Evolutionary conservation across 371 early-diverging fungal genomes (phyloP).

Genomic region (Mortierella sp.): DNA sequence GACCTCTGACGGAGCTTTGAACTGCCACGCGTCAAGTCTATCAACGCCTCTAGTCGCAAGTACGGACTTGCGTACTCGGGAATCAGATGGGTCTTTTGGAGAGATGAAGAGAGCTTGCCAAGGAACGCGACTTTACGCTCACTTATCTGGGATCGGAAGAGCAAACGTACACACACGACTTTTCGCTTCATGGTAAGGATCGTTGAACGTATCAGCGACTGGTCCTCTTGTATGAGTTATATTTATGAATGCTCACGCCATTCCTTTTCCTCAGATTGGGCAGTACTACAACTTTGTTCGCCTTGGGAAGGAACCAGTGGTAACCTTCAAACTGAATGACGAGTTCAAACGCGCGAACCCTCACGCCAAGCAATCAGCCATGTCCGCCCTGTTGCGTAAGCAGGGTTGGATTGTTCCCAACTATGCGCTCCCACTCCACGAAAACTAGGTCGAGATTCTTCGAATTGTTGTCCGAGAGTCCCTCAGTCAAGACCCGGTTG

Average conservation of each 20-base stretch:
- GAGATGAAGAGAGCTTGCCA: conserved; percentile 64
- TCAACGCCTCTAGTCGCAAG: conserved; percentile 73
- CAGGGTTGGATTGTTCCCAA: conserved; percentile 61
- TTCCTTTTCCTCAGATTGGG: conserved; percentile 49
- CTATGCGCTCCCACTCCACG: conserved; percentile 56
- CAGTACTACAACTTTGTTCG: conserved; percentile 84
- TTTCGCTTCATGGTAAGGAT: conserved; percentile 65
- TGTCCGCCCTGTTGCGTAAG: conserved; percentile 60
- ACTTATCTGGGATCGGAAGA: conserved; percentile 74
- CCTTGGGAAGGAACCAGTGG: conserved; percentile 71
- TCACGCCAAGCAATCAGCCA: conserved; percentile 52
- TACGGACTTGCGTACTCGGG: conserved; percentile 69
- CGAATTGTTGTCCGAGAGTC: conserved; percentile 61
- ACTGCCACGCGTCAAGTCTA: conserved; percentile 63
- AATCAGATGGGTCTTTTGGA: conserved; percentile 81
- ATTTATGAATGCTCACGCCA: neutral
- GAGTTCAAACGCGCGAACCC: conserved; percentile 57
- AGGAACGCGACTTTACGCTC: conserved; percentile 75
- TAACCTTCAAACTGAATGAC: conserved; percentile 68
- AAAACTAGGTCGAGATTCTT: conserved; percentile 46
- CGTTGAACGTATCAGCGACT: too few species aligned
- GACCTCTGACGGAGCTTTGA: conserved; percentile 72
- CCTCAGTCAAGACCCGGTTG: conserved; percentile 56
- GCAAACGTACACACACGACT: conserved; percentile 74
- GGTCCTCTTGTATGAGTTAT: too few species aligned